Percentiles rank a stretch among this genome's conserved stretches.
Evolutionary conservation across 441 rosid genomes (phyloP).

Genomic region (Omphalea diandra): DNA sequence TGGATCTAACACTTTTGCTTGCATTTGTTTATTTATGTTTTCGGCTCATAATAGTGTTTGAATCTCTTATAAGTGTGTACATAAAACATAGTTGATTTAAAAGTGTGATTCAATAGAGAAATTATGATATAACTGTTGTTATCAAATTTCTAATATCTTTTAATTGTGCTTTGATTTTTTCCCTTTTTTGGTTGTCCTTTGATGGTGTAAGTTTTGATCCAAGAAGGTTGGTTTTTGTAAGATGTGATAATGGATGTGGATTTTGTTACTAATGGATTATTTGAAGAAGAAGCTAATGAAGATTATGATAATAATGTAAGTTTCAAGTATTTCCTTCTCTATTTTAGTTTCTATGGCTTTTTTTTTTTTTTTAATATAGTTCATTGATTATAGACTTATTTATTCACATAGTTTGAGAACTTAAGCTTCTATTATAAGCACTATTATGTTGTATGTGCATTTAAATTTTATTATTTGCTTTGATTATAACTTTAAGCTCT

Average conservation of each 20-base stretch:
- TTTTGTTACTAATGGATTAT: constrained; percentile 44
- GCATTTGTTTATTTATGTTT: too few species aligned
- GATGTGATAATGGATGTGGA: constrained; percentile 59
- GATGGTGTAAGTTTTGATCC: constrained; percentile 6
- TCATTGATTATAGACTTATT: background rate
- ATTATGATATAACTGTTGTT: too few species aligned
- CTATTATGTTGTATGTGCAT: background rate
- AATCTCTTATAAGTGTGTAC: too few species aligned
- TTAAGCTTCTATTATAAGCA: background rate
- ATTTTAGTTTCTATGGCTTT: too few species aligned
- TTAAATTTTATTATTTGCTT: background rate
- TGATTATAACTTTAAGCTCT: too few species aligned
- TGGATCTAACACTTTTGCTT: too few species aligned
- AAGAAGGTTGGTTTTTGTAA: background rate
- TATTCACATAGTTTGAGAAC: background rate
- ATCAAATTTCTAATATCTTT: too few species aligned
- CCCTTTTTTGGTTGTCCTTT: background rate
- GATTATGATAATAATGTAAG: constrained; percentile 54
- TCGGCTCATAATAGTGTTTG: too few species aligned
- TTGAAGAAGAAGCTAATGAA: constrained; percentile 59
- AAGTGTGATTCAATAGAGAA: too few species aligned
- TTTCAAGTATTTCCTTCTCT: constrained; percentile 1
- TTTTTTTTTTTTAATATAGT: background rate
- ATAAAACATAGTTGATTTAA: too few species aligned
- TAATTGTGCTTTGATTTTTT: constrained; percentile 8